Base-by-base conservation (phyloP, 2,329 filamentous ascomycete genomes). In the Bisporella sp. region DNA sequence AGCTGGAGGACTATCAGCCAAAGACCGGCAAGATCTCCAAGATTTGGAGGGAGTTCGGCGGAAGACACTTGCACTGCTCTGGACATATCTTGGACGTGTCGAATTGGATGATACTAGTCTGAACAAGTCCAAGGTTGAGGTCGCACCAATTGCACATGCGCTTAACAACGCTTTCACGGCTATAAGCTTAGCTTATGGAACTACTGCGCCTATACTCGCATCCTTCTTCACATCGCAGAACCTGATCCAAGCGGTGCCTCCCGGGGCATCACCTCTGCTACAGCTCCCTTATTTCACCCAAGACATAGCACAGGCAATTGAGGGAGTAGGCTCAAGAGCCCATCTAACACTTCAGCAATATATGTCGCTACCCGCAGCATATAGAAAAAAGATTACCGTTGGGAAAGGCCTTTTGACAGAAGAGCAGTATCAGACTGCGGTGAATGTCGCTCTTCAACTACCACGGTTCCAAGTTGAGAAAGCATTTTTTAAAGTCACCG, bases 401-500 rank as follows among this genome's bases (percentile, higher is more conserved):
- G 84, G 85, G 57, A 75, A 82, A 50, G 77, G 75, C 40, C 82
- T 92, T 40, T 73, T 99, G 37, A 84, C 78, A 4, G 84, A 89
- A 58, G 70, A 79, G 53, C 82, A 96, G 67, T 96, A 96, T 70
- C 74, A 81, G 56, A 78, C 84, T 41, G 87, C 86, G 37, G 76
- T 96, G 53, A 71, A 71, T 44, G 85, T 96, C 31, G 91, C 90
- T 31, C 82, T 82, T 60, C 89, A 96, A 69, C 77, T 99, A 31
- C 93, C 93, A 1, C 80, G 82, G 56, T 76, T 99, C 49, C 80
- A 87, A 51, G 82, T 99, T 8, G 89, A 89, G 64, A 95, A 90
- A 72, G 89, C 90, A 6, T 99, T 96, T 71, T 99, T 99, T 82
- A 99, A 99, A 76, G 95, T 99, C 43, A 85, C 89, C 47, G 93